A percentile compares a stretch with the other conserved stretches of the same genome.
Conservation (phyloP, 805 yeast species). For the Candida railenensis region DNA sequence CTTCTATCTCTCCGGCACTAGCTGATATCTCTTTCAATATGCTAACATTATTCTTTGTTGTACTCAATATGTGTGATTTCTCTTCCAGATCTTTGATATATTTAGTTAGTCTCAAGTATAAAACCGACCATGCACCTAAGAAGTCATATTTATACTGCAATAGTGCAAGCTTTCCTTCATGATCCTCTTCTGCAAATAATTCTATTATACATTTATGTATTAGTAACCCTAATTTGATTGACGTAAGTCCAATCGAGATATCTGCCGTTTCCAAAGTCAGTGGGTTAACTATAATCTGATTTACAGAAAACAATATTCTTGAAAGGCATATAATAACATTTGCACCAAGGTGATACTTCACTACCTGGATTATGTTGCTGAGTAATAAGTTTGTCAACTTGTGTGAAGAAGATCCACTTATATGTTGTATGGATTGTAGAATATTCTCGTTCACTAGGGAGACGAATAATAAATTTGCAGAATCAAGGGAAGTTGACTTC, state of each 20-base stretch:
- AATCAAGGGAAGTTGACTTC: no score
- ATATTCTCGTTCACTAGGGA: constrained; percentile 24
- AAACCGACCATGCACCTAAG: constrained; percentile 34
- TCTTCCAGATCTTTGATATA: background rate
- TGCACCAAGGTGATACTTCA: constrained; percentile 6
- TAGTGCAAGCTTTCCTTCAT: constrained; percentile 17
- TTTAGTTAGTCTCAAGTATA: constrained; percentile 5
- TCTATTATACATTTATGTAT: constrained; percentile 22
- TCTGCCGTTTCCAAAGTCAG: constrained; percentile 19
- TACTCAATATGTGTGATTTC: background rate
- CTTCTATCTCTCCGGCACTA: background rate
- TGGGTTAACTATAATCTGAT: constrained; percentile 31
- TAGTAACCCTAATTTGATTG: constrained; percentile 17
- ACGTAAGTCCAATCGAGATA: constrained; percentile 12
- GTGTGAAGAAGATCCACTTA: constrained; percentile 12
- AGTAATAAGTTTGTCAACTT: constrained; percentile 15
- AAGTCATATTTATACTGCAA: constrained; percentile 31
- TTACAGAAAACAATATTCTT: constrained; percentile 26
- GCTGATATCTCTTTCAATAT: background rate
- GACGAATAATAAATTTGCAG: constrained; percentile 11
- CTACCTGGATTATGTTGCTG: constrained; percentile 12
- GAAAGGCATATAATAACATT: constrained; percentile 23
- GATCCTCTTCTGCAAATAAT: constrained; percentile 13
- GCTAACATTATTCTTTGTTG: background rate
- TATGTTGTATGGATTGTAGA: constrained; percentile 23